phyloP scores from a whole-genome alignment of 768 basidiomycete species.

The Rhodotorula diobovata region DNA sequence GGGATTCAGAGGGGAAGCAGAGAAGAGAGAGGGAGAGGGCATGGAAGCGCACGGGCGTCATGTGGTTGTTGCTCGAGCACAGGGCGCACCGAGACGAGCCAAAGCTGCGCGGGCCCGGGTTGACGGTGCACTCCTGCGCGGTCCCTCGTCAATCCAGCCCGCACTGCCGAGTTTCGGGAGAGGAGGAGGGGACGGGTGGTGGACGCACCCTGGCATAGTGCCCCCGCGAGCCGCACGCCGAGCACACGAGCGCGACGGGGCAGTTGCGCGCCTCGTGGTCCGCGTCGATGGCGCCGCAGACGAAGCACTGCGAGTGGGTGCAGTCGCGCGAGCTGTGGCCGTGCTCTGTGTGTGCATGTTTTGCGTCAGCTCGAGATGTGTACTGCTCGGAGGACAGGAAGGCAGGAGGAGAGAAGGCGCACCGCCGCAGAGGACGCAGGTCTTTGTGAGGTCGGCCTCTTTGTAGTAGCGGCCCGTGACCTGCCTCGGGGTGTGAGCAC shows the following conservation, averaged over 20 bases:
- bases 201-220: conserved; percentile 27
- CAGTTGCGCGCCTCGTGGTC: conserved; percentile 38
- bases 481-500: neutral
- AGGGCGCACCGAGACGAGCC: conserved; percentile 13
- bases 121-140: conserved; percentile 29
- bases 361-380: neutral
- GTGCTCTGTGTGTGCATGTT: neutral
- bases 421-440: conserved; percentile 38
- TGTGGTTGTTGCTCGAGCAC: conserved; percentile 25
- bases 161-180: no score
- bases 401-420: neutral
- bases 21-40: no score
- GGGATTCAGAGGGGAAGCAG: rapidly evolving
- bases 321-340: conserved; percentile 37
- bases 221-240: conserved; percentile 32
- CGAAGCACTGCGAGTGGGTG: conserved; percentile 37
- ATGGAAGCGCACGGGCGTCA: conserved; percentile 10
- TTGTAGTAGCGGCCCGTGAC: conserved; percentile 38
- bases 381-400: no score
- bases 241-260: conserved; percentile 36
- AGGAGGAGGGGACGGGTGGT: no score
- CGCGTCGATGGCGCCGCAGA: conserved; percentile 34
- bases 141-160: neutral
- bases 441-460: conserved; percentile 36
- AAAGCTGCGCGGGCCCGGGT: conserved; percentile 6